Conservation (phyloP, 306 rosid species). For the Erythrophleum fordii region DNA sequence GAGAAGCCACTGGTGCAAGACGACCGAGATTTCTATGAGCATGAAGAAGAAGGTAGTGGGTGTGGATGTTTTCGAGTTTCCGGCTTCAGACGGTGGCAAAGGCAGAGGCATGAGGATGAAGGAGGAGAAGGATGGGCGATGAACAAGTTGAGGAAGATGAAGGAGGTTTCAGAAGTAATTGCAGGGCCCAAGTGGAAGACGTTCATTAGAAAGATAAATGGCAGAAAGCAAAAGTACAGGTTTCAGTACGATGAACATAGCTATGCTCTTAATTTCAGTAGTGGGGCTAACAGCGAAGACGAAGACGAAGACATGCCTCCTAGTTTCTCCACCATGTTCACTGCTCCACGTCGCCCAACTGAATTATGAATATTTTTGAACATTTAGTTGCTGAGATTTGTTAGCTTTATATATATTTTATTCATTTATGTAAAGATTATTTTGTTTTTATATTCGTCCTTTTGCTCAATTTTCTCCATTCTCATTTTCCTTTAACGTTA, state of each 20-base stretch:
- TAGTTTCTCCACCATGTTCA: slow-evolving; percentile 54
- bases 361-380: not conserved
- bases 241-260: slow-evolving; percentile 72
- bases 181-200: slow-evolving; percentile 84
- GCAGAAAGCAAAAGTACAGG: slow-evolving; percentile 40
- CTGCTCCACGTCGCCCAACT: slow-evolving; percentile 41
- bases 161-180: slow-evolving; percentile 59
- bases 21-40: slow-evolving; percentile 25
- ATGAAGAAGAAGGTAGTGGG: slow-evolving; percentile 39
- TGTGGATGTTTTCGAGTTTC: slow-evolving; percentile 57
- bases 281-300: slow-evolving; percentile 50
- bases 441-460: not conserved
- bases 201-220: slow-evolving; percentile 68
- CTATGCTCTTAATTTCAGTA: slow-evolving; percentile 76
- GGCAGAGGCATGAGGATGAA: slow-evolving; percentile 22
- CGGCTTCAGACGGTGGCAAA: slow-evolving; percentile 25
- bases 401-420: not conserved
- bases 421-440: not conserved
- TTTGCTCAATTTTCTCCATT: not conserved
- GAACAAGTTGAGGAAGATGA: slow-evolving; percentile 51
- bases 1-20: slow-evolving; percentile 42
- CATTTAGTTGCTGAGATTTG: not conserved
- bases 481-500: no score
- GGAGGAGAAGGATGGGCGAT: slow-evolving; percentile 52
- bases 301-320: slow-evolving; percentile 40